Evolutionary conservation across 2,329 filamentous ascomycete genomes (phyloP), one percentile per base, ranked within the genome.

Genomic region (Xylariaceae sp.): DNA sequence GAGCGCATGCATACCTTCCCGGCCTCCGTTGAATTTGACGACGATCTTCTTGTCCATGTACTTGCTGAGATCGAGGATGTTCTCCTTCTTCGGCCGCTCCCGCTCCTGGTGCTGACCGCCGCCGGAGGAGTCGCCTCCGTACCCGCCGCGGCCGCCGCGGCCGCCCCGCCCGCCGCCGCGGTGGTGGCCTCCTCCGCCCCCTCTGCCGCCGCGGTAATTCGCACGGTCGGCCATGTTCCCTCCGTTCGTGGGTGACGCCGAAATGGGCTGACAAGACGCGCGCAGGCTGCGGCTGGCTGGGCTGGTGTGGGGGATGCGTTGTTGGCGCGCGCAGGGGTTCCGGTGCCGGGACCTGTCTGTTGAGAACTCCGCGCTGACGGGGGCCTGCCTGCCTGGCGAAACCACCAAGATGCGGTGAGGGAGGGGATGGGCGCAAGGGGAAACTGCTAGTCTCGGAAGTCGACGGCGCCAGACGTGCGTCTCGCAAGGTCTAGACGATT

Each of bases 41-140:
- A 75, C 83, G 48, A 98, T 87, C 56, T 83, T 75, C 75, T 95
- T 94, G 62, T 98, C 88, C 83, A 94, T 88, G 63, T 96, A 98
- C 67, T 94, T 94, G 57, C 72, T 78, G 52, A 98, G 63, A 56
- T 98, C 90, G 15, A 98, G 76, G 52, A 98, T 98, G 60, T 95
- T 96, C 64, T 98, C 92, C 71, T 96, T 96, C 77, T 94, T 95
- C 40, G 88, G 86, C 51, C 81, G 77, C 63, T 93, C 85, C 47
- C 72, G 65, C 41, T 74, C 65, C 39, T 70, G 60, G 36, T 65
- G 60, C 30, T 61, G 61, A 33, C 64, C 60, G 32, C 63, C 62
- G n/a, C 52, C 54, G 23, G 55, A 58, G 33, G 53, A 61, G 38
- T 57, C 53, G 22, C 59, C 64, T 37, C 65, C 72, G 40, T 64